Base-by-base conservation (phyloP, 768 basidiomycete genomes). In the Lactarius sp. region DNA sequence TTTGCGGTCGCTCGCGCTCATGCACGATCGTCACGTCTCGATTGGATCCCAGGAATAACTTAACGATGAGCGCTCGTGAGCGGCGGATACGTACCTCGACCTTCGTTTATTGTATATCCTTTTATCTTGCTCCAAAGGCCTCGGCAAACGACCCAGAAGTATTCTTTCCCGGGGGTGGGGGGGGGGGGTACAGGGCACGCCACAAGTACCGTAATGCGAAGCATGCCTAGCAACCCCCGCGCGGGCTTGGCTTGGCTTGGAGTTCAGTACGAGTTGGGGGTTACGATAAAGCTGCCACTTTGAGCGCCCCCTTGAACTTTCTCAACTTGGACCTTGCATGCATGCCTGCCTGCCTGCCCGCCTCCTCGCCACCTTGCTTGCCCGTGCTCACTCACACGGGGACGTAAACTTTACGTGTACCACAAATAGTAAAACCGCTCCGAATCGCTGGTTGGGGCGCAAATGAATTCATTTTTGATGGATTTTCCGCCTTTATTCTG, bases 11-110 rank as follows among this genome's bases (percentile, higher is more conserved):
- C 51, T 52, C 33, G 51, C n/a, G 51, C 27, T 52, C 31, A 34
- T 34, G 31, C 16, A 56, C 46, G 56, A 46, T 46, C 39, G 41
- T 56, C 44, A 44, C 20, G 20, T 47, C 56, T 57, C 56, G 18
- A 20, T 47, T 39, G 27, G 33, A 44, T 56, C 56, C 46, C n/a
- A n/a, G 41, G 41, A 16, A 33, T 46, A 34, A 9, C 52, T 44
- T 44, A 20, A 56, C 42, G 6, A 20, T 34, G 46, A 9, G 56
- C 44, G 42, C 56, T 46, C 31, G 44, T n/a, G 2, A 31, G 10
- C 13, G n/a, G 18, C 31, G 8, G 31, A 44, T 46, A 34, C n/a
- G 2, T n/a, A 9, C 18, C 20, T 27, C 13, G 20, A 12, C 20
- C 10, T 16, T 55, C 16, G 6, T 47, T 57, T 12, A 33, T 34